Conservation (phyloP, 192 early-diverging fungal species). For the Physocladia obscura region DNA sequence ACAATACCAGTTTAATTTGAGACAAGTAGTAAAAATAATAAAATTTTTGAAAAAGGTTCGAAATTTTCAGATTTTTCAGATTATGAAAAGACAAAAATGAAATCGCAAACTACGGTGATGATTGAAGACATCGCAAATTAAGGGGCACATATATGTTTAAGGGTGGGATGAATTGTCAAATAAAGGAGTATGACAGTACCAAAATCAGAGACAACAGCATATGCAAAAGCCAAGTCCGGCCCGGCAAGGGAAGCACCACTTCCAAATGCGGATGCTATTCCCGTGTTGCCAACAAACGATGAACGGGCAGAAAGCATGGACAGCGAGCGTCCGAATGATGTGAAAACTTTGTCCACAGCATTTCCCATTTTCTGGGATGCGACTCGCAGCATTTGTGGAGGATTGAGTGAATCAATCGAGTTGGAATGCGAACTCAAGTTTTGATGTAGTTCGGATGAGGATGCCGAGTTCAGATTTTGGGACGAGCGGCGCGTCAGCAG, state of each 20-base stretch:
- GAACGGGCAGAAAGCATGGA: constrained; percentile 5
- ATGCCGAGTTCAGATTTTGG: not conserved
- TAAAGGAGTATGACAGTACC: not conserved
- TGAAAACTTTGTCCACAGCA: constrained; percentile 16
- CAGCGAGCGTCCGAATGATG: constrained; percentile 8
- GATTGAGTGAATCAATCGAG: not conserved
- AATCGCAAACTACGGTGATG: too few relatives aligned
- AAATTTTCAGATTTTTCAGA: too few relatives aligned
- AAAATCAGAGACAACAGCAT: not conserved
- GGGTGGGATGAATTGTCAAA: too few relatives aligned
- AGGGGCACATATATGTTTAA: too few relatives aligned
- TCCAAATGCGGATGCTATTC: not conserved
- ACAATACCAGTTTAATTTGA: not conserved
- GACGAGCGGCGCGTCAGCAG: not conserved
- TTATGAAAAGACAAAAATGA: too few relatives aligned
- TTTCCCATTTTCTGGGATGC: constrained; percentile 10
- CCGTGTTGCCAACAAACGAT: not conserved
- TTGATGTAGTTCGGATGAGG: not conserved
- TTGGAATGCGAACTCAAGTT: not conserved
- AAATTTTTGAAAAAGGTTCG: not conserved
- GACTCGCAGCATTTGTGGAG: constrained; percentile 14
- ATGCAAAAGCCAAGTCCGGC: not conserved
- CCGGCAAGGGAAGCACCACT: not conserved
- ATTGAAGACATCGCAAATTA: too few relatives aligned
- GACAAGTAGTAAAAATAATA: not conserved